Evolutionary conservation across 2,329 filamentous ascomycete species (phyloP).

Genomic region (Neocucurbitaria cava): DNA sequence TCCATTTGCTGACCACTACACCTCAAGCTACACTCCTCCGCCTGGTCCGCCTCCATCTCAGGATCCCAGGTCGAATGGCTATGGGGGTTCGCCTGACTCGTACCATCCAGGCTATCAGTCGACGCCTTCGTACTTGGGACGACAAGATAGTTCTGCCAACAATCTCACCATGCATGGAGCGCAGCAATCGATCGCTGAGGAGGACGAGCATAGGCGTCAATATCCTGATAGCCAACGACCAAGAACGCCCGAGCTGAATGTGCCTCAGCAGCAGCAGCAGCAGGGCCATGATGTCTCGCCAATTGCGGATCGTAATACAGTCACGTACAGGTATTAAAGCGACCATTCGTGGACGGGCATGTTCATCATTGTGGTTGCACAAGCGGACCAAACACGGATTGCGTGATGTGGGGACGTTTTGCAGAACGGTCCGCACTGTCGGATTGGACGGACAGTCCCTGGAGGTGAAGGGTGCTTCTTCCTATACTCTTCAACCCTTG

Average conservation of each 20-base stretch:
- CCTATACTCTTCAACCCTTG: not conserved
- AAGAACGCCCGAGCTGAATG: constrained; percentile 33
- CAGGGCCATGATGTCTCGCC: constrained; percentile 41
- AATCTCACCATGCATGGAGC: constrained; percentile 57
- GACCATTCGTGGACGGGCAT: constrained; percentile 1
- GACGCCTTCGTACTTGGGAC: constrained; percentile 52
- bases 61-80: constrained; percentile 21
- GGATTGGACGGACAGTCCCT: not conserved
- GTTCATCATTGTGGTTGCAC: constrained; percentile 5
- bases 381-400: constrained; percentile 14
- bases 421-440: constrained; percentile 1
- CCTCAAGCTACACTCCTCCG: constrained; percentile 40
- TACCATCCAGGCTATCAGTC: constrained; percentile 46
- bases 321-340: constrained; percentile 47
- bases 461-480: not conserved
- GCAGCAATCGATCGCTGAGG: constrained; percentile 31
- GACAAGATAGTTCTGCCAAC: constrained; percentile 53
- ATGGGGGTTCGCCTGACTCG: constrained; percentile 30
- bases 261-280: constrained; percentile 18
- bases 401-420: constrained; percentile 15
- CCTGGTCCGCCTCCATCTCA: constrained; percentile 26
- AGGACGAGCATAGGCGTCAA: constrained; percentile 33
- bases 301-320: constrained; percentile 44
- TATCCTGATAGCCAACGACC: constrained; percentile 26
- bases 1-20: constrained; percentile 53